Evolutionary conservation across 2,329 filamentous ascomycete species (phyloP), one percentile per base, ranked within the genome.

Genomic region (Hypoxylon sp.): DNA sequence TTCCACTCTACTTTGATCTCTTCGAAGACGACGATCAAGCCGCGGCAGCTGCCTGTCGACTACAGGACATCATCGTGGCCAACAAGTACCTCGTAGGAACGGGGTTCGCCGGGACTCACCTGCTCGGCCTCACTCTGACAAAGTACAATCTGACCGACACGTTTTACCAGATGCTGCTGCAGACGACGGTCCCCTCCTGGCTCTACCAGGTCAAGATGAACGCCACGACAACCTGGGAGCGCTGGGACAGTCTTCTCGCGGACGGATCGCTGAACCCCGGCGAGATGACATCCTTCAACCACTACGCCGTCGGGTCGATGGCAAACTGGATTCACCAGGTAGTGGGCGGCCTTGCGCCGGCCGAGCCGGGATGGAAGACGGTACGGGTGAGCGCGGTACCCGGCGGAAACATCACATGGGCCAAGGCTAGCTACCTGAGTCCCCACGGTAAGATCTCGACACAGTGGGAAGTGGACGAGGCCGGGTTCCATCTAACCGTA

Each of bases 161-260:
- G 10, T 74, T 76, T 49, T 83, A 83, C 62, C 71, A 71, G 13
- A 82, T 83, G 78, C 71, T 83, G 1, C 69, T 79, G 4, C 74
- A 81, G 62, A 77, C 73, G 4, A 65, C 73, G 2, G 73, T 75
- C 1, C 80, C 79, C 0, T 78, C 75, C 0, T 83, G 80, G 80
- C 65, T 83, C 0, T 82, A 81, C 47, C 78, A 77, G 10, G 74
- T 83, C 4, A 73, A 71, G 0, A 76, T 78, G 74, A 72, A 72
- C 8, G 79, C 73, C 0, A 82, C 80, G 0, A 82, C 79, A 0
- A 79, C 76, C 0, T 83, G 80, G 80, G 80, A 83, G 59, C 73
- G 81, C 2, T 82, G 80, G 80, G 78, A 83, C 45, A 77, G 75
- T 23, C 68, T 82, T 26, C 64, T 81, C 0, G 70, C 77, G 0